Evolutionary conservation across 2,329 filamentous ascomycete genomes (phyloP).

Genomic region (Fusarium falciforme): DNA sequence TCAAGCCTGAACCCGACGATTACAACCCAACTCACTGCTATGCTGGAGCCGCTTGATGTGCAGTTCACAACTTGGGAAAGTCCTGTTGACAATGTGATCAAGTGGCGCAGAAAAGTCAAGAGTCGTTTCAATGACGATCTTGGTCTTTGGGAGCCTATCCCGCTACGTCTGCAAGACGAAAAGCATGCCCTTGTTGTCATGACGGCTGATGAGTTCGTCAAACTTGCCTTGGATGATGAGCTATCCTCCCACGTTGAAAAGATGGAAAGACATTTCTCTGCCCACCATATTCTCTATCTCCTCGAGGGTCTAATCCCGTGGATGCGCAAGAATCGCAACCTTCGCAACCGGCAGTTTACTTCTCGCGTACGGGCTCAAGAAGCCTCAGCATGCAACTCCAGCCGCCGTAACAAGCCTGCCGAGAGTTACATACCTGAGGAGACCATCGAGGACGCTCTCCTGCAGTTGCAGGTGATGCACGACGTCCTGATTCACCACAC

Average conservation of each 20-base stretch:
- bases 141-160: slow-evolving; percentile 74
- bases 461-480: slow-evolving; percentile 77
- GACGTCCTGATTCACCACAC: slow-evolving; percentile 78
- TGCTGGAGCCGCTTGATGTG: slow-evolving; percentile 64
- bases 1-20: slow-evolving; percentile 62
- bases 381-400: slow-evolving; percentile 40
- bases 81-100: slow-evolving; percentile 65
- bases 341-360: slow-evolving; percentile 75
- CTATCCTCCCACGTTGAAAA: slow-evolving; percentile 69
- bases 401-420: slow-evolving; percentile 53
- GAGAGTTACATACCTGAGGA: slow-evolving; percentile 73
- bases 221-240: slow-evolving; percentile 63
- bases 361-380: slow-evolving; percentile 68
- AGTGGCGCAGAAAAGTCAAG: slow-evolving; percentile 76
- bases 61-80: slow-evolving; percentile 59
- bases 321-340: slow-evolving; percentile 75
- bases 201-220: slow-evolving; percentile 73
- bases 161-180: slow-evolving; percentile 63
- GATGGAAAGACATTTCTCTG: slow-evolving; percentile 65
- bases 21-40: slow-evolving; percentile 58
- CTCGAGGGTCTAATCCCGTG: slow-evolving; percentile 76
- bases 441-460: slow-evolving; percentile 75
- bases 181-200: slow-evolving; percentile 72
- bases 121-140: slow-evolving; percentile 70
- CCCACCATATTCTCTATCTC: slow-evolving; percentile 72